A percentile compares a stretch with the other conserved stretches of the same genome.
Conservation (phyloP, 441 rosid species). For the Populus hybrid region DNA sequence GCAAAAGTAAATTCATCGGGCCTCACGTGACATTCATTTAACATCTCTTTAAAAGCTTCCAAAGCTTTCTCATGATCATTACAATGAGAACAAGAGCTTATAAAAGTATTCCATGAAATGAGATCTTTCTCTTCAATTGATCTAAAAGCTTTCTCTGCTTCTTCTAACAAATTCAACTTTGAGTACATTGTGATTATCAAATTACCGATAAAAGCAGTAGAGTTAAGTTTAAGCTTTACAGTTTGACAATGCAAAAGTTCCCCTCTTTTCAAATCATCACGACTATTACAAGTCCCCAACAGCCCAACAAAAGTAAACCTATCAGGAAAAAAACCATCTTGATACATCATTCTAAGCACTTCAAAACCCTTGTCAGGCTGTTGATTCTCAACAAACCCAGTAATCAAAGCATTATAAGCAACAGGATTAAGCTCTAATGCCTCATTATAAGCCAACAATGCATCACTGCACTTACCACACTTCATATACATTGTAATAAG, state of each 20-base stretch:
- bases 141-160: slow-evolving; percentile 43
- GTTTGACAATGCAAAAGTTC: slow-evolving; percentile 42
- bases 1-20: slow-evolving; percentile 55
- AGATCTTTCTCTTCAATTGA: slow-evolving; percentile 42
- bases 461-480: slow-evolving; percentile 41
- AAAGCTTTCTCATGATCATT: slow-evolving; percentile 44
- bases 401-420: slow-evolving; percentile 49
- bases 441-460: slow-evolving; percentile 27
- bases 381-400: slow-evolving; percentile 53
- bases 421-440: slow-evolving; percentile 35
- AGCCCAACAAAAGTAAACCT: slow-evolving; percentile 45
- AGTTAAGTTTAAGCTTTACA: slow-evolving; percentile 41
- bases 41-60: slow-evolving; percentile 40
- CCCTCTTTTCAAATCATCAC: slow-evolving; percentile 30
- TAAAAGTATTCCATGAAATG: slow-evolving; percentile 55
- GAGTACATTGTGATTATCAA: slow-evolving; percentile 53
- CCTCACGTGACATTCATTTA: slow-evolving; percentile 14
- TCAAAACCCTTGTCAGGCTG: slow-evolving; percentile 39
- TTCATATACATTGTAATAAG: slow-evolving; percentile 62
- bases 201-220: slow-evolving; percentile 48
- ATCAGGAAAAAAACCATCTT: slow-evolving; percentile 42
- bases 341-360: slow-evolving; percentile 37
- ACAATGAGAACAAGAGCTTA: slow-evolving; percentile 44
- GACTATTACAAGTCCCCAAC: slow-evolving; percentile 32
- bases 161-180: slow-evolving; percentile 33